Evolutionary conservation across 768 basidiomycete species (phyloP).

Genomic region (Collybia sordida): DNA sequence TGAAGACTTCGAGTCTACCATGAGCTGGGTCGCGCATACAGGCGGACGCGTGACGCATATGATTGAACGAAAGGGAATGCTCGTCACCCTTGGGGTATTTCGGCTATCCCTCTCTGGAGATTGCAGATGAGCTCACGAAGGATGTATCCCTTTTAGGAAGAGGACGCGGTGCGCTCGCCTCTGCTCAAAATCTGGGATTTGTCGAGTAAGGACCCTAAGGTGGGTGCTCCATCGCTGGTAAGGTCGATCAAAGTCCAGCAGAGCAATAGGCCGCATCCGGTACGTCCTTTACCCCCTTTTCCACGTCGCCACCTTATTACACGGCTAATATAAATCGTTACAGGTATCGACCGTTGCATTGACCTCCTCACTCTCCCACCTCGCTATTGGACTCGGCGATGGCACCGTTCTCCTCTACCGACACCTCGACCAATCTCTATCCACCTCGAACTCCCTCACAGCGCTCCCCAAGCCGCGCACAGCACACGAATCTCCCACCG

Average conservation of each 20-base stretch:
- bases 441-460: slow-evolving; percentile 66
- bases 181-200: slow-evolving; percentile 91
- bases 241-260: slow-evolving; percentile 78
- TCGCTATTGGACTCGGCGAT: slow-evolving; percentile 93
- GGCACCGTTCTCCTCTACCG: slow-evolving; percentile 91
- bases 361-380: slow-evolving; percentile 74
- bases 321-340: slow-evolving; percentile 10
- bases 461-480: slow-evolving; percentile 83
- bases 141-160: slow-evolving; percentile 80
- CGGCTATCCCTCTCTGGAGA: not conserved
- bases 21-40: slow-evolving; percentile 79
- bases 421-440: slow-evolving; percentile 87
- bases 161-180: slow-evolving; percentile 63
- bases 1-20: slow-evolving; percentile 65
- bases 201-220: slow-evolving; percentile 64
- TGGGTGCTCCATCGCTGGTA: slow-evolving; percentile 58
- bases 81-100: slow-evolving; percentile 89
- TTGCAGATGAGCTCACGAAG: slow-evolving; percentile 7
- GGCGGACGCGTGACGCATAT: slow-evolving; percentile 85
- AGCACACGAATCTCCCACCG: slow-evolving; percentile 79
- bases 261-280: slow-evolving; percentile 77
- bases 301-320: not conserved
- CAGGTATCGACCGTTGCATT: slow-evolving; percentile 81
- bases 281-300: slow-evolving; percentile 25
- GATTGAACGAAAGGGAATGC: slow-evolving; percentile 74